These are phyloP conservation scores for Oryza nivara DNA, from an alignment of 176 grass and related monocot species.

Conservation along the genomic window DNA sequence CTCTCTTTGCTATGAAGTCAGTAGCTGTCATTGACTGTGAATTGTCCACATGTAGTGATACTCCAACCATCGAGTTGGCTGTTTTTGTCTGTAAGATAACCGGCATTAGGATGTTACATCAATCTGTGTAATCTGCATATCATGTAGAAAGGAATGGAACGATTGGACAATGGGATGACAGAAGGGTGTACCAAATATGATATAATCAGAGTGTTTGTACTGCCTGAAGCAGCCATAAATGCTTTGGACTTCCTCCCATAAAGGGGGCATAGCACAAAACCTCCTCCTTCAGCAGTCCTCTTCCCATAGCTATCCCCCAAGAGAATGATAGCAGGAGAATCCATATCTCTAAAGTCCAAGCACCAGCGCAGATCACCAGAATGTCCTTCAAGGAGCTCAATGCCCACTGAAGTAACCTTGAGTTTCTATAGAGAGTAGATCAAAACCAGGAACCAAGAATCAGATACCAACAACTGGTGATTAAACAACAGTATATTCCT, in stretches of 20 bases:
- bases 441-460: conserved; percentile 35
- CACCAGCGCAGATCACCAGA: conserved; percentile 85
- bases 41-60: conserved; percentile 69
- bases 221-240: conserved; percentile 84
- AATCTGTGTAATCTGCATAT: neutral
- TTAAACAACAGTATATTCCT: conserved; percentile 33
- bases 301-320: conserved; percentile 78
- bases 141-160: conserved; percentile 6
- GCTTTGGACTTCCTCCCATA: conserved; percentile 96
- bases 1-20: conserved; percentile 92
- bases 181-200: conserved; percentile 70
- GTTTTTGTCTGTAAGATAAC: conserved; percentile 75
- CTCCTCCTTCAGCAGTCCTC: conserved; percentile 76
- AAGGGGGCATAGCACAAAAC: conserved; percentile 91
- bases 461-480: conserved; percentile 18
- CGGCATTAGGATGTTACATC: conserved; percentile 24
- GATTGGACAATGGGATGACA: neutral
- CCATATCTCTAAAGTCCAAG: conserved; percentile 98
- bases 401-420: conserved; percentile 81
- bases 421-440: conserved; percentile 69
- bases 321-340: conserved; percentile 76
- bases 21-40: conserved; percentile 79
- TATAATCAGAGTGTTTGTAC: conserved; percentile 79
- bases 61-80: conserved; percentile 75
- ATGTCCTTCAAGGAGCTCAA: conserved; percentile 80